Percentiles rank a stretch among this genome's conserved stretches.
Conservation (phyloP, 495 filamentous ascomycete species). For the Penicillium odoratum region DNA sequence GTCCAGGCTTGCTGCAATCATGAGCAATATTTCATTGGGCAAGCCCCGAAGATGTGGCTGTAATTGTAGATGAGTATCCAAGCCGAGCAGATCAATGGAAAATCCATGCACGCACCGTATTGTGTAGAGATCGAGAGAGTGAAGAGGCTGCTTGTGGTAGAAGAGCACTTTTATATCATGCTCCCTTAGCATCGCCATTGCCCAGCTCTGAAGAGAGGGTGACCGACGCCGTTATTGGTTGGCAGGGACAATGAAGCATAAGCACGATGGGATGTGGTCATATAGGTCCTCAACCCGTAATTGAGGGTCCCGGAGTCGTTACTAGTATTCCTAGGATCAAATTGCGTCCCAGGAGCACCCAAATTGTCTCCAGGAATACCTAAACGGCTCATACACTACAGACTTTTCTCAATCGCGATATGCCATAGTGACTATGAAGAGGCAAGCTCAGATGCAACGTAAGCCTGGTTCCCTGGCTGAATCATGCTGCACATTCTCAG, state of each 20-base stretch:
- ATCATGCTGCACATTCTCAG: not conserved
- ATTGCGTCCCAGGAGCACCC: not conserved
- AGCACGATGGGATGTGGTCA: not conserved
- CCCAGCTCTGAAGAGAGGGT: not conserved
- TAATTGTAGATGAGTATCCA: not conserved
- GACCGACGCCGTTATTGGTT: not conserved
- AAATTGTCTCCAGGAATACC: not conserved
- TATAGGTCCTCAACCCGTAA: not conserved
- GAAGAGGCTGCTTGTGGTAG: not conserved
- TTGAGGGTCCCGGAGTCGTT: not conserved
- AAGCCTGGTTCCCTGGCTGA: not conserved
- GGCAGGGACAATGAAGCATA: not conserved
- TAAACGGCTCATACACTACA: not conserved
- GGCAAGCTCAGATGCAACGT: not conserved
- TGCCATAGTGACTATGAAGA: not conserved
- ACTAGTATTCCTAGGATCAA: not conserved
- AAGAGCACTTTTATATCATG: not conserved
- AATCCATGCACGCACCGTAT: slow-evolving; percentile 5
- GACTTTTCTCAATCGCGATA: not conserved
- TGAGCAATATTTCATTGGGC: not conserved
- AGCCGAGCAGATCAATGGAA: not conserved
- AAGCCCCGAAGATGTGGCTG: not conserved
- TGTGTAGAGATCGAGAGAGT: not conserved
- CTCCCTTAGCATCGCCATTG: not conserved
- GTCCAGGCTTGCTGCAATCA: not conserved